phyloP scores from a whole-genome alignment of 2,329 filamentous ascomycete species.

The Phaeosphaeria sp. region DNA sequence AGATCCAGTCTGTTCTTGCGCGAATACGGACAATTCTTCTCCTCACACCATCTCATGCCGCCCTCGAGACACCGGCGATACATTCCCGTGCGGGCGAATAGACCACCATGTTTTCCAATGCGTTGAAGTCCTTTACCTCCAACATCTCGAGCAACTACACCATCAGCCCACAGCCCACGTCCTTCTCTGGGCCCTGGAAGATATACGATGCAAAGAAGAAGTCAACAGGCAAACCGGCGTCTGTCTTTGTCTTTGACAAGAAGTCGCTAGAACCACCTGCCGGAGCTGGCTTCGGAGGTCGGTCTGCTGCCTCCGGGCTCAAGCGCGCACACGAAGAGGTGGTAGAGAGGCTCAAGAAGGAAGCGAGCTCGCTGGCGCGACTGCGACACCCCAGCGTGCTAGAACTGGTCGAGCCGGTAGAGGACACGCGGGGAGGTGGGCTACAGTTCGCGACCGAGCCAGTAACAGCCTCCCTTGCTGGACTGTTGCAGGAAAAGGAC shows the following conservation, averaged over 20 bases:
- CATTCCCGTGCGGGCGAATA: conserved; percentile 34
- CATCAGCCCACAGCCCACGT: conserved; percentile 76
- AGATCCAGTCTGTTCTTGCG: conserved; percentile 16
- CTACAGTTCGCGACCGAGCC: conserved; percentile 95
- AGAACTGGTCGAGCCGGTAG: conserved; percentile 91
- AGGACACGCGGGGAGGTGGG: conserved; percentile 89
- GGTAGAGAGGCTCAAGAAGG: conserved; percentile 87
- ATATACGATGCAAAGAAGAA: conserved; percentile 98
- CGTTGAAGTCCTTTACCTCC: conserved; percentile 90
- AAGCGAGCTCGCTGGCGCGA: conserved; percentile 86
- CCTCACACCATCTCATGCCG: conserved; percentile 38
- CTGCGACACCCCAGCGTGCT: conserved; percentile 90
- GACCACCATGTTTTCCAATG: conserved; percentile 79
- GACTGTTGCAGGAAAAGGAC: conserved; percentile 85
- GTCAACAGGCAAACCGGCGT: conserved; percentile 85
- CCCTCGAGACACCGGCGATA: conserved; percentile 19
- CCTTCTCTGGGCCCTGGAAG: conserved; percentile 91
- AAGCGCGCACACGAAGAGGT: conserved; percentile 89
- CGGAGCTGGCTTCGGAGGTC: conserved; percentile 62
- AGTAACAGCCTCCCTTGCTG: conserved; percentile 86
- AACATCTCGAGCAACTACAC: conserved; percentile 95
- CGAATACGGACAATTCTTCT: background rate
- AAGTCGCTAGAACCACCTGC: conserved; percentile 79
- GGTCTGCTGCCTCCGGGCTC: conserved; percentile 69
- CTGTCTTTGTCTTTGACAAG: conserved; percentile 93